Evolutionary conservation across 2,329 filamentous ascomycete species (phyloP).

Genomic region (Penicillium sp.): DNA sequence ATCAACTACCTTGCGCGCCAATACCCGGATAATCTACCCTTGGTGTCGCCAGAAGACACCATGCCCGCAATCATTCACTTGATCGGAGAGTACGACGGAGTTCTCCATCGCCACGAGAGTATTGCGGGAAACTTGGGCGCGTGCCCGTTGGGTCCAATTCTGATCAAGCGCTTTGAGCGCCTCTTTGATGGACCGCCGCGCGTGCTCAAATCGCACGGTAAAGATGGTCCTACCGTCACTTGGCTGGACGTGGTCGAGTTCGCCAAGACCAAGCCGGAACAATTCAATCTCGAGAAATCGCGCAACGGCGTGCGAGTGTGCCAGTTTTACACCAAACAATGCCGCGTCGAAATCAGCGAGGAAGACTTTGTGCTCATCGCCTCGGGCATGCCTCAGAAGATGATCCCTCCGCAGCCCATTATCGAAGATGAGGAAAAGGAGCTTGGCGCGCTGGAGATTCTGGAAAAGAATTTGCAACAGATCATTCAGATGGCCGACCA

Average conservation of each 20-base stretch:
- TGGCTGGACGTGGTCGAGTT: slow-evolving; percentile 86
- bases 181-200: slow-evolving; percentile 77
- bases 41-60: slow-evolving; percentile 60
- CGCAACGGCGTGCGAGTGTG: slow-evolving; percentile 66
- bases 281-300: slow-evolving; percentile 66
- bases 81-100: slow-evolving; percentile 75
- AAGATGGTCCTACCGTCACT: slow-evolving; percentile 57
- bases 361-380: slow-evolving; percentile 82
- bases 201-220: slow-evolving; percentile 57
- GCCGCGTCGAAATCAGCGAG: slow-evolving; percentile 76
- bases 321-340: slow-evolving; percentile 74
- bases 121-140: slow-evolving; percentile 80
- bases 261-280: slow-evolving; percentile 70
- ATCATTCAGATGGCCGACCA: slow-evolving; percentile 78
- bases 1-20: slow-evolving; percentile 64
- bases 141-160: slow-evolving; percentile 71
- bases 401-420: slow-evolving; percentile 73
- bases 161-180: slow-evolving; percentile 79
- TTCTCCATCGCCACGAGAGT: slow-evolving; percentile 78
- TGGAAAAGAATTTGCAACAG: slow-evolving; percentile 70
- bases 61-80: slow-evolving; percentile 67
- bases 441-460: slow-evolving; percentile 72
- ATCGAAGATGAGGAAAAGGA: slow-evolving; percentile 84
- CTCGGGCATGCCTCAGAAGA: slow-evolving; percentile 73
- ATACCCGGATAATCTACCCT: slow-evolving; percentile 55